These are phyloP conservation scores for Yarrowia keelungensis DNA, from an alignment of 805 yeast species.

Conservation along the genomic window DNA sequence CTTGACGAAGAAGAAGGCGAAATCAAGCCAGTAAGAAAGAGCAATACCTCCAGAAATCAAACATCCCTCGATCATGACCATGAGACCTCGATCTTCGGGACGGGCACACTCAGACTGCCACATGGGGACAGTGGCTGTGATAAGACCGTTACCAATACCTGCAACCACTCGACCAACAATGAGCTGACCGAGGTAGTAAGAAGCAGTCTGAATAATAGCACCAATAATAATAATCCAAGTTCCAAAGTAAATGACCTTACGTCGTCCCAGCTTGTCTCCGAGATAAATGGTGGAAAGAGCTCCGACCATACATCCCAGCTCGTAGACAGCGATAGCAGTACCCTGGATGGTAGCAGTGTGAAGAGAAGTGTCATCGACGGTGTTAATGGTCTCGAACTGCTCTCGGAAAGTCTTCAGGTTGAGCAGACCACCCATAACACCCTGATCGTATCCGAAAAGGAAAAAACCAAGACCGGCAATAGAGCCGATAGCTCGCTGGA, in stretches of 20 bases:
- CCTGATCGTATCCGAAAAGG: slow-evolving; percentile 74
- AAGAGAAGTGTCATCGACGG: slow-evolving; percentile 45
- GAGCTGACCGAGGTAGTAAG: slow-evolving; percentile 44
- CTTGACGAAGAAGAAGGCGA: slow-evolving; percentile 59
- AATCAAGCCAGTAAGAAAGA: slow-evolving; percentile 60
- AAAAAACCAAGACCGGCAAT: slow-evolving; percentile 49
- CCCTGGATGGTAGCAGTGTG: slow-evolving; percentile 43
- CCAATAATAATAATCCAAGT: slow-evolving; percentile 59
- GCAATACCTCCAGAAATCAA: slow-evolving; percentile 78
- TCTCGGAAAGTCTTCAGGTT: slow-evolving; percentile 55
- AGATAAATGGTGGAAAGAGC: slow-evolving; percentile 57
- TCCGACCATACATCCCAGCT: slow-evolving; percentile 58
- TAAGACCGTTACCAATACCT: slow-evolving; percentile 78
- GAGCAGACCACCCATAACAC: slow-evolving; percentile 78
- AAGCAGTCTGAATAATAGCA: slow-evolving; percentile 55
- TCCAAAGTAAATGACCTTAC: slow-evolving; percentile 57
- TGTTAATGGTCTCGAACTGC: slow-evolving; percentile 42
- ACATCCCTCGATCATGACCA: slow-evolving; percentile 74
- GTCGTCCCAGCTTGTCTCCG: slow-evolving; percentile 59
- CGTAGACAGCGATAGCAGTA: slow-evolving; percentile 51
- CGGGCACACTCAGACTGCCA: slow-evolving; percentile 81
- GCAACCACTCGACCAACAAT: slow-evolving; percentile 69
- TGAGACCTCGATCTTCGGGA: slow-evolving; percentile 68
- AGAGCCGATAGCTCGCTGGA: slow-evolving; percentile 42
- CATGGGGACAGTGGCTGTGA: slow-evolving; percentile 83